These are phyloP conservation scores for Tubosaeta sp. DNA, from an alignment of 768 basidiomycete genomes.

Conservation along the genomic window DNA sequence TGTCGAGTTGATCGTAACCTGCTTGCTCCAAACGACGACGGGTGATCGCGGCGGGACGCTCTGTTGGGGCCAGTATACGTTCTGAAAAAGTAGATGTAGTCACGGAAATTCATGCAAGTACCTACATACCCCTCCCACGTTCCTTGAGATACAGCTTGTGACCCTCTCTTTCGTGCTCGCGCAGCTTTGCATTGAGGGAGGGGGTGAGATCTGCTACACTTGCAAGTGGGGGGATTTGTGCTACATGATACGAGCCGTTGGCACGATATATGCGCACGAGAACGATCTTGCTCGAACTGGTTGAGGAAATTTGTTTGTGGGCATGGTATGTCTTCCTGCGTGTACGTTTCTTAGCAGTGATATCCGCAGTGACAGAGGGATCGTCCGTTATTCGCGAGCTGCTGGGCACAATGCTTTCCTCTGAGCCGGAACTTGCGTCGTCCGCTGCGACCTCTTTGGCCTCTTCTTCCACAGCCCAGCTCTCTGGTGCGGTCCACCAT, in stretches of 20 bases:
- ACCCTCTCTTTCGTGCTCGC: conserved; percentile 48
- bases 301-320: conserved; percentile 14
- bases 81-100: conserved; percentile 43
- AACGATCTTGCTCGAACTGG: conserved; percentile 32
- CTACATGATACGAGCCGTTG: conserved; percentile 68
- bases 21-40: conserved; percentile 81
- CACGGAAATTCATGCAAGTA: background rate
- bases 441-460: conserved; percentile 34
- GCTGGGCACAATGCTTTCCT: conserved; percentile 21
- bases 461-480: conserved; percentile 65
- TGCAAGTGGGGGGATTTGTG: conserved; percentile 55
- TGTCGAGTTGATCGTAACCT: conserved; percentile 81
- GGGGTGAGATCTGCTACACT: conserved; percentile 67
- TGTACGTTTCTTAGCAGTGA: conserved; percentile 15
- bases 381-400: conserved; percentile 15
- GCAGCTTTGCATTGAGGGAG: conserved; percentile 53
- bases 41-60: conserved; percentile 83
- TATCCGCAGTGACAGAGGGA: conserved; percentile 10
- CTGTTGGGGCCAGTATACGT: conserved; percentile 73
- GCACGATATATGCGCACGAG: conserved; percentile 75
- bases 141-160: conserved; percentile 75
- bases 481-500: conserved; percentile 69
- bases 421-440: conserved; percentile 41
- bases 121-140: conserved; percentile 61
- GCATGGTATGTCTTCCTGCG: conserved; percentile 24